These are phyloP conservation scores for Diplodia seriata DNA, from an alignment of 2,329 filamentous ascomycete genomes.

Conservation along the genomic window DNA sequence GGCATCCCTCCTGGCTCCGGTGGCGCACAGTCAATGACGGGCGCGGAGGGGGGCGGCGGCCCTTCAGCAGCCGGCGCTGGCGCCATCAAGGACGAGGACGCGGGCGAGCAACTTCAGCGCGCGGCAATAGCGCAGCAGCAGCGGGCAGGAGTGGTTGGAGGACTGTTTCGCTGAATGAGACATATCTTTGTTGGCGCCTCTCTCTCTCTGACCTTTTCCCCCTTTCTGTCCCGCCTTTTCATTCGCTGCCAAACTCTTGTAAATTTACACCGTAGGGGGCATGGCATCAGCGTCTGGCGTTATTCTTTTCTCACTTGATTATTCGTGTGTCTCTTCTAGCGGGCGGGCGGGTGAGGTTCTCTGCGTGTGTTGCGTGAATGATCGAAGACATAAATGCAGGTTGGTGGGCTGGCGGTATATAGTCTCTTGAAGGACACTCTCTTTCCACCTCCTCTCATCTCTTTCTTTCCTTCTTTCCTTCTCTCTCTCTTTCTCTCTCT, in stretches of 20 bases:
- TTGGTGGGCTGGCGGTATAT: too few species aligned
- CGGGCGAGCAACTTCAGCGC: slow-evolving; percentile 29
- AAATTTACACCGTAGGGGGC: neutral
- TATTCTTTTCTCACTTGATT: neutral
- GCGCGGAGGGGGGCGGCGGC: neutral
- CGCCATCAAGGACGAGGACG: slow-evolving; percentile 29
- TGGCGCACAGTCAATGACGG: slow-evolving; percentile 1
- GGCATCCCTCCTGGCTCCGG: neutral
- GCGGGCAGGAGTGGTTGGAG: slow-evolving; percentile 20
- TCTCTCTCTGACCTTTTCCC: too few species aligned
- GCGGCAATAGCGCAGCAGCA: slow-evolving; percentile 24
- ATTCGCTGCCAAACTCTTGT: slow-evolving; percentile 7
- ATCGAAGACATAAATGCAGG: too few species aligned
- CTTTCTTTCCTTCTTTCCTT: too few species aligned
- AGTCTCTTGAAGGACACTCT: too few species aligned
- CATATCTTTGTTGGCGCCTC: neutral
- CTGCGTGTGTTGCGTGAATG: too few species aligned
- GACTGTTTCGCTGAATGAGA: slow-evolving; percentile 17
- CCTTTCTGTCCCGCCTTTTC: neutral
- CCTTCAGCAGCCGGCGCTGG: neutral
- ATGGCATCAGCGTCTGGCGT: slow-evolving; percentile 28
- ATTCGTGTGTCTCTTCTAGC: neutral
- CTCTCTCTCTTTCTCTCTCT: too few species aligned
- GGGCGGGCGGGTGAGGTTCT: neutral
- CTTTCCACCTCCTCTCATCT: too few species aligned